phyloP scores from a whole-genome alignment of 176 grass and related monocot genomes.

The Miscanthus lutarioriparius region DNA sequence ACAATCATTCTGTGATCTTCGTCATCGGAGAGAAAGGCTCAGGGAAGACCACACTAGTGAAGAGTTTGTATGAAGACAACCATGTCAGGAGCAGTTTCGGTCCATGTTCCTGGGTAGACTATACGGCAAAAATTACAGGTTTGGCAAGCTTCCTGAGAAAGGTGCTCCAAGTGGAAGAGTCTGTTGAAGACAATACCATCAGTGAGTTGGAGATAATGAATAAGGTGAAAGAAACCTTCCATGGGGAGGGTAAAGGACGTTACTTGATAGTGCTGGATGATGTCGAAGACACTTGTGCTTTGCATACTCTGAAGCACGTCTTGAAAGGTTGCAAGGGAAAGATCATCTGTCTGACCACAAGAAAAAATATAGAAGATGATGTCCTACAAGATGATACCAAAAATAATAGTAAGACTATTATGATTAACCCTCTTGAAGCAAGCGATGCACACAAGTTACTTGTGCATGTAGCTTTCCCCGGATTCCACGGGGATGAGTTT shows the following conservation, averaged over 20 bases:
- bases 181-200: background rate
- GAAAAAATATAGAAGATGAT: background rate
- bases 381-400: background rate
- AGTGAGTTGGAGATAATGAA: background rate
- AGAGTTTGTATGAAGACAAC: background rate
- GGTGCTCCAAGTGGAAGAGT: background rate
- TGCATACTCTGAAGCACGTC: background rate
- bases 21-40: background rate
- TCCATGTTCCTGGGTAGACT: background rate
- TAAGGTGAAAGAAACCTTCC: background rate
- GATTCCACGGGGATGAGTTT: background rate
- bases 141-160: background rate
- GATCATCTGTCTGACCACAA: background rate
- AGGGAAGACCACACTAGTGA: background rate
- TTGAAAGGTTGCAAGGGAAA: background rate
- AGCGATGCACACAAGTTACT: background rate
- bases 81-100: background rate
- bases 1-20: background rate
- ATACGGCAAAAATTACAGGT: background rate
- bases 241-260: background rate
- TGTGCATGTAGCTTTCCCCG: background rate
- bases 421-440: background rate
- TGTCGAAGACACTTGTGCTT: background rate
- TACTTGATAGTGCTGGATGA: conserved; percentile 16
- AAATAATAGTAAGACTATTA: background rate